Conservation (phyloP, 345 rosid species). For the Sapria himalayana region DNA sequence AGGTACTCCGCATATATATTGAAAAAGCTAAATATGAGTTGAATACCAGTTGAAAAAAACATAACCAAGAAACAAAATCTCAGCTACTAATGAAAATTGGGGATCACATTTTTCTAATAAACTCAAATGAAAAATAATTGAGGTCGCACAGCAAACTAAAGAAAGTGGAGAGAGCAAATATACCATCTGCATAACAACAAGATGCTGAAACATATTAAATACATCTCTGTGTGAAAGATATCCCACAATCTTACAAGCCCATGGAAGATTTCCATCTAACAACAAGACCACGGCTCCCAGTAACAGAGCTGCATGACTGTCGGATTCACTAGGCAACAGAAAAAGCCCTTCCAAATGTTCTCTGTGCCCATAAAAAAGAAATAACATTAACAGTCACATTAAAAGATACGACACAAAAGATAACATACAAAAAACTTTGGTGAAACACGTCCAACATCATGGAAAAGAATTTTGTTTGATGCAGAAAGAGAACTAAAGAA, state of each 20-base stretch:
- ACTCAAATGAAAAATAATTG: not conserved
- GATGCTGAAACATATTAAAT: slow-evolving; percentile 40
- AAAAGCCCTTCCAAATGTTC: slow-evolving; percentile 33
- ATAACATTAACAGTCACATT: slow-evolving; percentile 6
- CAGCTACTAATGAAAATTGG: not conserved
- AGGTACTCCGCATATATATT: too few relatives aligned
- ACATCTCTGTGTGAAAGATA: slow-evolving; percentile 38
- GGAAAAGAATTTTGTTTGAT: too few relatives aligned
- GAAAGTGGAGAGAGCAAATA: slow-evolving; percentile 5
- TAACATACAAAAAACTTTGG: too few relatives aligned
- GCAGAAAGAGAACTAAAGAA: too few relatives aligned
- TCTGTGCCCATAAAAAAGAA: slow-evolving; percentile 21
- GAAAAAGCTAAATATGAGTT: not conserved
- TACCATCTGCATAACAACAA: slow-evolving; percentile 48
- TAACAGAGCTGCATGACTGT: slow-evolving; percentile 26
- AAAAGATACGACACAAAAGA: not conserved
- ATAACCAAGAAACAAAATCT: slow-evolving; percentile 1
- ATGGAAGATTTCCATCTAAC: slow-evolving; percentile 67
- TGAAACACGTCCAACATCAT: too few relatives aligned
- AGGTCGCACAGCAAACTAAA: not conserved
- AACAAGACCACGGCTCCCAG: slow-evolving; percentile 44
- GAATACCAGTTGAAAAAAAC: not conserved
- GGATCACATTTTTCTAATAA: not conserved
- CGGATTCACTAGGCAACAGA: slow-evolving; percentile 20
- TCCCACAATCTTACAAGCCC: slow-evolving; percentile 61